Evolutionary conservation across 2,329 filamentous ascomycete species (phyloP).

Genomic region (Fusarium sp.): DNA sequence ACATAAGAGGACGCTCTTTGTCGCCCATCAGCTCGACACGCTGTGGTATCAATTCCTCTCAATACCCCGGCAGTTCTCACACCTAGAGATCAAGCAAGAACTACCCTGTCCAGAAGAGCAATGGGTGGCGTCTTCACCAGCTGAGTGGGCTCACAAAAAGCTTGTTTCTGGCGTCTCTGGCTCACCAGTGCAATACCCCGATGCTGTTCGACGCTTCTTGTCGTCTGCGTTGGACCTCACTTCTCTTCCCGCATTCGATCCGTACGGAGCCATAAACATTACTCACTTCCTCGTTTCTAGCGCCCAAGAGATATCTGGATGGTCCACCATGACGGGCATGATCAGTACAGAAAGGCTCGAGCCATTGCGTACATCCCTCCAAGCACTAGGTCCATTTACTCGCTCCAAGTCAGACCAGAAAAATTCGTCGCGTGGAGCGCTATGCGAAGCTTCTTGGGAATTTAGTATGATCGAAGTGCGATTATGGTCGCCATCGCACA

Average conservation of each 20-base stretch:
- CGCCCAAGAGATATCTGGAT: conserved; percentile 58
- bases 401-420: background rate
- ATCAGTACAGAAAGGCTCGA: conserved; percentile 57
- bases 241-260: conserved; percentile 54
- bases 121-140: conserved; percentile 56
- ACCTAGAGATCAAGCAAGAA: conserved; percentile 61
- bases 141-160: conserved; percentile 53
- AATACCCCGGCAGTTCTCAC: conserved; percentile 53
- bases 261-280: conserved; percentile 59
- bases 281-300: conserved; percentile 58
- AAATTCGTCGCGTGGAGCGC: conserved; percentile 3
- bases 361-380: conserved; percentile 53
- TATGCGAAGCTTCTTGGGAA: conserved; percentile 57
- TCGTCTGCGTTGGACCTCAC: conserved; percentile 43
- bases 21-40: conserved; percentile 59
- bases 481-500: conserved; percentile 59
- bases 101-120: conserved; percentile 56
- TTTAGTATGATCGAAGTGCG: conserved; percentile 59
- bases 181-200: conserved; percentile 16
- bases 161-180: conserved; percentile 34
- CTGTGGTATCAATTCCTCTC: conserved; percentile 60
- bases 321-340: conserved; percentile 59
- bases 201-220: conserved; percentile 50
- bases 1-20: conserved; percentile 58
- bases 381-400: conserved; percentile 47